phyloP scores from a whole-genome alignment of 768 basidiomycete species.

The Hydnum rufescens region DNA sequence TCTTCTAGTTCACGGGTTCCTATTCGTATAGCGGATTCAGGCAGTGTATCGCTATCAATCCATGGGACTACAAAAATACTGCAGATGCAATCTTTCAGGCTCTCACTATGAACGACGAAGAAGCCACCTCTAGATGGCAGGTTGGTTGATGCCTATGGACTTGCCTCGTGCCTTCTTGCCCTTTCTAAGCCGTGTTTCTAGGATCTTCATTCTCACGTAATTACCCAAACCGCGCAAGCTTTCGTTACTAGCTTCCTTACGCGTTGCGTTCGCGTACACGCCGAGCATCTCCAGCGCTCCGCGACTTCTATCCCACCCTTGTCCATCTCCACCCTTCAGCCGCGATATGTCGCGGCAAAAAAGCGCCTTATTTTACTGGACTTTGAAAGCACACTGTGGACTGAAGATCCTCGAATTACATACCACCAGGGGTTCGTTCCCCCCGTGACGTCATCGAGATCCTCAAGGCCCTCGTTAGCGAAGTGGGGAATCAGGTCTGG shows the following conservation, averaged over 20 bases:
- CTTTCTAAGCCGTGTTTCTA: constrained; percentile 15
- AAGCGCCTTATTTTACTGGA: constrained; percentile 54
- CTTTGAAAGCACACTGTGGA: constrained; percentile 66
- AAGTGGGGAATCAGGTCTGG: constrained; percentile 61
- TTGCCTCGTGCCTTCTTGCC: not conserved
- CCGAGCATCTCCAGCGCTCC: constrained; percentile 36
- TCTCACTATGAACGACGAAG: constrained; percentile 56
- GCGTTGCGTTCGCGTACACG: constrained; percentile 49
- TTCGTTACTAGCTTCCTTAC: constrained; percentile 67
- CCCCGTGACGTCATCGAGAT: constrained; percentile 25
- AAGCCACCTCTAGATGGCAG: constrained; percentile 58
- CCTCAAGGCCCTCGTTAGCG: constrained; percentile 37
- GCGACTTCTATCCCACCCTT: constrained; percentile 11
- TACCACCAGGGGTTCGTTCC: constrained; percentile 16
- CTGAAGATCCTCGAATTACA: constrained; percentile 8
- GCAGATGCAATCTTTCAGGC: constrained; percentile 64
- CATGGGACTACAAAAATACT: constrained; percentile 70
- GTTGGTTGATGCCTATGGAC: constrained; percentile 17
- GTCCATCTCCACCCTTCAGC: constrained; percentile 26
- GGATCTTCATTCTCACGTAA: constrained; percentile 72
- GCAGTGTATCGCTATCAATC: constrained; percentile 71
- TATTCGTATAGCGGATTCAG: constrained; percentile 77
- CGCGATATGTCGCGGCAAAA: constrained; percentile 43
- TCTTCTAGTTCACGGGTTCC: constrained; percentile 57
- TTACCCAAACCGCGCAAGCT: constrained; percentile 68